Evolutionary conservation across 2,329 filamentous ascomycete species (phyloP).

Genomic region (Colletotrichum eleusines): DNA sequence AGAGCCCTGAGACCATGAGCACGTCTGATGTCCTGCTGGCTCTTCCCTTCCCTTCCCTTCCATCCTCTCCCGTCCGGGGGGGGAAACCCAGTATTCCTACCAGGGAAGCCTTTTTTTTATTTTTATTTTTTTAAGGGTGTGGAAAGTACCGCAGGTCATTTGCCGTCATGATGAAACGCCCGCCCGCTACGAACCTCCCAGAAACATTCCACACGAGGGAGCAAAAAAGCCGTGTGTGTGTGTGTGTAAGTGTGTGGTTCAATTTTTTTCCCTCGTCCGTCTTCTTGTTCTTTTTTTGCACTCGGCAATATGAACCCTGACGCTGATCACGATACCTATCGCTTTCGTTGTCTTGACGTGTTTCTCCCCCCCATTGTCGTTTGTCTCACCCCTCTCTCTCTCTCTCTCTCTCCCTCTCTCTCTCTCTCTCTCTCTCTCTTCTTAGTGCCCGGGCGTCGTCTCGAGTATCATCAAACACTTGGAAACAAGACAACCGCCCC

Average conservation of each 20-base stretch:
- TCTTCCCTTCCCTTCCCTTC: background rate
- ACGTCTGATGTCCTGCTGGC: background rate
- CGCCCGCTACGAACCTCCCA: conserved; percentile 23
- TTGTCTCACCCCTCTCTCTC: background rate
- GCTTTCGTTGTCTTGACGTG: background rate
- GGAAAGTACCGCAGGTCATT: background rate
- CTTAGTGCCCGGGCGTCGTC: background rate
- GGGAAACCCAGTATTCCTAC: background rate
- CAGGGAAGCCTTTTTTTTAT: background rate
- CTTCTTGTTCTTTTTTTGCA: background rate
- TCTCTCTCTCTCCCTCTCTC: no score
- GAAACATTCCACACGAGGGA: conserved; percentile 27
- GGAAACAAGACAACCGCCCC: background rate
- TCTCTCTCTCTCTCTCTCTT: no score
- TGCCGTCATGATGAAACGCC: background rate
- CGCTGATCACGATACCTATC: conserved; percentile 1
- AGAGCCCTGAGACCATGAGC: background rate
- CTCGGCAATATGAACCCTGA: background rate
- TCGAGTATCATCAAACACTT: background rate
- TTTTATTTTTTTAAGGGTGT: no score
- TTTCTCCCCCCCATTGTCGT: background rate
- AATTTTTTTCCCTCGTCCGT: background rate
- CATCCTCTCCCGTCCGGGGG: accelerated
- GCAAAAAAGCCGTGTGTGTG: conserved; percentile 31
- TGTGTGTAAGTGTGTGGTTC: no score